A percentile compares a stretch with the other conserved stretches of the same genome.
Conservation (phyloP, 108 stramenopile genomes). For the Nitzschia palea region DNA sequence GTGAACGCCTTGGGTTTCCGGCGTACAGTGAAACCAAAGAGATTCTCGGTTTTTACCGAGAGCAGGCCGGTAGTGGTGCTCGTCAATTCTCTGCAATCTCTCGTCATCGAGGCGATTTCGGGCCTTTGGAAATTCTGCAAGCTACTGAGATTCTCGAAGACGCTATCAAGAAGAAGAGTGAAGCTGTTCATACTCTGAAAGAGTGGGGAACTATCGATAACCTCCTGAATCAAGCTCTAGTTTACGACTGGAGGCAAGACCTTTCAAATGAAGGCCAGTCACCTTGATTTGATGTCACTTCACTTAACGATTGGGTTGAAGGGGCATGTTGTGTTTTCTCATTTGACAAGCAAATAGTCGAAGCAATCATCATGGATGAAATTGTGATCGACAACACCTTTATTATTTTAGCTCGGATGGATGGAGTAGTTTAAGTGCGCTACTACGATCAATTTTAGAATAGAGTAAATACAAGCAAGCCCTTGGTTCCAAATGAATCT, state of each 20-base stretch:
- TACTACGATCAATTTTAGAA: too few species aligned
- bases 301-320: too few species aligned
- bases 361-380: too few species aligned
- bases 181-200: slow-evolving; percentile 46
- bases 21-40: slow-evolving; percentile 51
- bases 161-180: slow-evolving; percentile 47
- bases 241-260: slow-evolving; percentile 56
- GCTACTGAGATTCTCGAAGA: slow-evolving; percentile 49
- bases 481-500: too few species aligned
- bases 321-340: too few species aligned
- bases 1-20: slow-evolving; percentile 58
- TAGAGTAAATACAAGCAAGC: too few species aligned
- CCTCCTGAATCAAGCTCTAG: slow-evolving; percentile 46
- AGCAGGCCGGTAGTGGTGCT: slow-evolving; percentile 21
- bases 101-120: slow-evolving; percentile 41
- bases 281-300: too few species aligned
- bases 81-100: slow-evolving; percentile 42
- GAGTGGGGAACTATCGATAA: slow-evolving; percentile 49
- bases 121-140: slow-evolving; percentile 44
- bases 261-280: too few species aligned
- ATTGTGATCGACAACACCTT: too few species aligned
- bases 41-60: slow-evolving; percentile 59
- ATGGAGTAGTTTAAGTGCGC: too few species aligned
- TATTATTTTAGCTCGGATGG: too few species aligned
- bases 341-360: too few species aligned